Percentiles rank a stretch among this genome's conserved stretches.
phyloP scores from a whole-genome alignment of 2,329 filamentous ascomycete species.

The Aspergillus tanneri region DNA sequence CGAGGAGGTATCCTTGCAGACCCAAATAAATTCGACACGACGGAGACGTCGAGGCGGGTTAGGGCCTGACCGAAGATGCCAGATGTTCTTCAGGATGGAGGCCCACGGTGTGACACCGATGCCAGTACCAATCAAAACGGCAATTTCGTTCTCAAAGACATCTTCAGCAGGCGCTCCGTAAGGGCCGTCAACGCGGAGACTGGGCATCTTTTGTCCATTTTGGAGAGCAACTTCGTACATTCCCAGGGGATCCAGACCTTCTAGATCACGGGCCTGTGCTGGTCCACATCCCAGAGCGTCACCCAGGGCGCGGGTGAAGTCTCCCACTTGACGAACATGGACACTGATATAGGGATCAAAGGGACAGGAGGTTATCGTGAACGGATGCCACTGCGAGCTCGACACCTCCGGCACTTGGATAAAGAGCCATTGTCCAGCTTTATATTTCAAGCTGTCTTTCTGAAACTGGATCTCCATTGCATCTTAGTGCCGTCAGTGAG shows the following conservation, averaged over 20 bases:
- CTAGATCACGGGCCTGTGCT: conserved; percentile 85
- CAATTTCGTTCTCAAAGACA: conserved; percentile 88
- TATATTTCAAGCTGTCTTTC: conserved; percentile 97
- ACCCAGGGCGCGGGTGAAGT: conserved; percentile 92
- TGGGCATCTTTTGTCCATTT: conserved; percentile 89
- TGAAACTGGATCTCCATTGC: conserved; percentile 96
- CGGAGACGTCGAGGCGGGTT: conserved; percentile 87
- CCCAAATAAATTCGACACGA: conserved; percentile 98
- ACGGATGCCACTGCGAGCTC: conserved; percentile 93
- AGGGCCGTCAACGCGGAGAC: conserved; percentile 85
- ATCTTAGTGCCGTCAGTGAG: conserved; percentile 54
- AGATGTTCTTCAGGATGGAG: conserved; percentile 94
- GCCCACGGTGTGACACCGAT: conserved; percentile 87
- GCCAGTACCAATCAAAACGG: conserved; percentile 75
- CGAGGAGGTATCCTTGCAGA: conserved; percentile 90
- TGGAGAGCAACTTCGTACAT: conserved; percentile 98
- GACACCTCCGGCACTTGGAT: conserved; percentile 89
- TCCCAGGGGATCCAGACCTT: conserved; percentile 84
- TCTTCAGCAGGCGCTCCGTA: conserved; percentile 97
- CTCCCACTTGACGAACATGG: conserved; percentile 92
- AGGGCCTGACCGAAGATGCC: conserved; percentile 86
- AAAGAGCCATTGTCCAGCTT: conserved; percentile 97
- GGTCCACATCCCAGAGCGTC: conserved; percentile 89
- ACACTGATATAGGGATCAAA: conserved; percentile 93
- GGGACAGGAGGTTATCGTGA: conserved; percentile 97